Conservation (phyloP, 768 basidiomycete species). For the Udeniomyces megalosporus region DNA sequence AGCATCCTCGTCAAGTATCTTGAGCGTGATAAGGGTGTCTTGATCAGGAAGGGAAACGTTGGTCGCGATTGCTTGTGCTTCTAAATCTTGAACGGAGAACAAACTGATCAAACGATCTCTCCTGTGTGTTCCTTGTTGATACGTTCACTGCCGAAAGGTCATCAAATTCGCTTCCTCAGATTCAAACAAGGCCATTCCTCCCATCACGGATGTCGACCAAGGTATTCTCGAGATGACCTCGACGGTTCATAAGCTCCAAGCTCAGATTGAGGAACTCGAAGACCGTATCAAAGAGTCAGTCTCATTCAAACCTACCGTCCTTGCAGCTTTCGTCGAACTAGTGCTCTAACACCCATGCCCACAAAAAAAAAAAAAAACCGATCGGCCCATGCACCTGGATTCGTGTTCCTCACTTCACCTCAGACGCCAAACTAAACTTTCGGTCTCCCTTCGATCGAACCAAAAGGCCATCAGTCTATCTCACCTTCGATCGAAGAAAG, state of each 20-base stretch:
- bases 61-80: slow-evolving; percentile 22
- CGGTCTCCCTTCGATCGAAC: slow-evolving; percentile 49
- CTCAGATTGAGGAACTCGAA: slow-evolving; percentile 55
- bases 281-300: slow-evolving; percentile 55
- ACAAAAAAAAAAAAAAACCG: not conserved
- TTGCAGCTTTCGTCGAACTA: no score
- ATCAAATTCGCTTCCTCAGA: slow-evolving; percentile 57
- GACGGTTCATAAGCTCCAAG: slow-evolving; percentile 49
- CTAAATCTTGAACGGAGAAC: not conserved
- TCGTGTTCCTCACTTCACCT: not conserved
- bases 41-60: slow-evolving; percentile 56
- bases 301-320: no score
- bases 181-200: slow-evolving; percentile 27
- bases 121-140: not conserved
- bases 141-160: slow-evolving; percentile 35
- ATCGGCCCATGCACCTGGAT: no score
- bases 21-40: slow-evolving; percentile 50
- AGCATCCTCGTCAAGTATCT: slow-evolving; percentile 60
- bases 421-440: slow-evolving; percentile 54
- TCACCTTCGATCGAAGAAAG: slow-evolving; percentile 65
- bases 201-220: slow-evolving; percentile 58
- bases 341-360: not conserved
- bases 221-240: slow-evolving; percentile 66
- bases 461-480: slow-evolving; percentile 52
- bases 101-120: not conserved